Evolutionary conservation across 2,329 filamentous ascomycete genomes (phyloP).

Genomic region (Thermoascus crustaceus): DNA sequence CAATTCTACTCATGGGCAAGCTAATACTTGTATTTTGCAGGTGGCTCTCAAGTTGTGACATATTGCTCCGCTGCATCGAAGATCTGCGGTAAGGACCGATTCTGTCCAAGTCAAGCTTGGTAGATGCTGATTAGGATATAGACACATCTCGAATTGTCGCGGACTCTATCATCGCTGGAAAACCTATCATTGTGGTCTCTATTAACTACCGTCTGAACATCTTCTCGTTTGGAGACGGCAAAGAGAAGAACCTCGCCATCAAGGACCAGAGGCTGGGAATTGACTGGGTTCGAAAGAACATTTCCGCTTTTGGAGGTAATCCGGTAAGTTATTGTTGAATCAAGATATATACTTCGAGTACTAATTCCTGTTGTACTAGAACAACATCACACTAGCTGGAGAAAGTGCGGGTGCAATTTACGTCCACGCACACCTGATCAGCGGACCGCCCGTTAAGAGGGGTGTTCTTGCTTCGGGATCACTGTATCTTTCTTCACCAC

Average conservation of each 20-base stretch:
- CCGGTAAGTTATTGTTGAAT: constrained; percentile 17
- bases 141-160: constrained; percentile 29
- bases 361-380: constrained; percentile 12
- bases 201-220: constrained; percentile 40
- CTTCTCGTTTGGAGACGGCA: constrained; percentile 39
- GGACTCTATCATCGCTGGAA: constrained; percentile 24
- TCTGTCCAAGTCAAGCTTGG: not conserved
- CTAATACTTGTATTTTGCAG: constrained; percentile 7
- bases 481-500: constrained; percentile 36
- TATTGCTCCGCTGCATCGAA: constrained; percentile 37
- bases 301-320: constrained; percentile 34
- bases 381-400: constrained; percentile 36
- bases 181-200: constrained; percentile 36
- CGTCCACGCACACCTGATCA: constrained; percentile 35
- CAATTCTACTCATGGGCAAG: not conserved
- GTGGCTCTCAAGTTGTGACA: constrained; percentile 39
- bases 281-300: constrained; percentile 34
- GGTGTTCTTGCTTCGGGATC: constrained; percentile 37
- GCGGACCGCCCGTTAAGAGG: constrained; percentile 23
- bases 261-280: constrained; percentile 29
- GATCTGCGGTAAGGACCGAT: constrained; percentile 30
- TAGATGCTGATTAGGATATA: constrained; percentile 8
- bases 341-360: not conserved
- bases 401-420: constrained; percentile 43
- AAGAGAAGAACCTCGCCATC: constrained; percentile 33